A percentile compares a stretch with the other conserved stretches of the same genome.
These are phyloP conservation scores for Starmerella powellii DNA, from an alignment of 805 yeast genomes.

Conservation along the genomic window DNA sequence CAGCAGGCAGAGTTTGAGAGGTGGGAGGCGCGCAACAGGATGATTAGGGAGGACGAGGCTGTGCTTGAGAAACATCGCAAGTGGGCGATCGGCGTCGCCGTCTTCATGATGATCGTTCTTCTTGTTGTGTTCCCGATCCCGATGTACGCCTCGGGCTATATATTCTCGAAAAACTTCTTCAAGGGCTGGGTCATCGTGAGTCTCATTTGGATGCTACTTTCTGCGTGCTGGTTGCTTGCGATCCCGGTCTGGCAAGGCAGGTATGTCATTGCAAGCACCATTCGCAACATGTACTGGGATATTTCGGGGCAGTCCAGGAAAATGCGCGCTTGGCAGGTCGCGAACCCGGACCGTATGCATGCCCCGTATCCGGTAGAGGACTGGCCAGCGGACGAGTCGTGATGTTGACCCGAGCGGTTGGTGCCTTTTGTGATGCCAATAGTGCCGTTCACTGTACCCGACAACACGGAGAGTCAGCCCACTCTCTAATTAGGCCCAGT, in stretches of 20 bases:
- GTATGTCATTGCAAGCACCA: conserved; percentile 46
- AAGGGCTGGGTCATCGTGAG: conserved; percentile 81
- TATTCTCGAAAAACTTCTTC: conserved; percentile 63
- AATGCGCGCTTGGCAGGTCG: conserved; percentile 59
- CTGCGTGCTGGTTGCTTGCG: conserved; percentile 42
- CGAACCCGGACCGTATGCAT: conserved; percentile 61
- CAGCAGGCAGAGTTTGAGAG: conserved; percentile 3
- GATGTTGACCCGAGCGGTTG: too few species aligned
- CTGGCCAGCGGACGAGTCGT: too few species aligned
- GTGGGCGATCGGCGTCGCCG: conserved; percentile 48
- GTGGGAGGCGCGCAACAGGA: conserved; percentile 5
- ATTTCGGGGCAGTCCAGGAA: conserved; percentile 60
- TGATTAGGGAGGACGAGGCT: conserved; percentile 35
- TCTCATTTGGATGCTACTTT: conserved; percentile 60
- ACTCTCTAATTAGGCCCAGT: too few species aligned
- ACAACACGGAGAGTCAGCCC: too few species aligned
- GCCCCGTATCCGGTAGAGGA: conserved; percentile 4
- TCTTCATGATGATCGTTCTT: conserved; percentile 47
- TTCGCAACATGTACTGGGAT: conserved; percentile 79
- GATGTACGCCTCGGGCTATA: conserved; percentile 68
- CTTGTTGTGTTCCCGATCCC: conserved; percentile 87
- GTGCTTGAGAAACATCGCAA: conserved; percentile 46
- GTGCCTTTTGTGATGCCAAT: too few species aligned
- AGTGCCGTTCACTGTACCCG: too few species aligned
- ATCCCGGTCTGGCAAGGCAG: conserved; percentile 69